These are phyloP conservation scores for Fusarium nanum DNA, from an alignment of 2,329 filamentous ascomycete genomes.

Conservation along the genomic window DNA sequence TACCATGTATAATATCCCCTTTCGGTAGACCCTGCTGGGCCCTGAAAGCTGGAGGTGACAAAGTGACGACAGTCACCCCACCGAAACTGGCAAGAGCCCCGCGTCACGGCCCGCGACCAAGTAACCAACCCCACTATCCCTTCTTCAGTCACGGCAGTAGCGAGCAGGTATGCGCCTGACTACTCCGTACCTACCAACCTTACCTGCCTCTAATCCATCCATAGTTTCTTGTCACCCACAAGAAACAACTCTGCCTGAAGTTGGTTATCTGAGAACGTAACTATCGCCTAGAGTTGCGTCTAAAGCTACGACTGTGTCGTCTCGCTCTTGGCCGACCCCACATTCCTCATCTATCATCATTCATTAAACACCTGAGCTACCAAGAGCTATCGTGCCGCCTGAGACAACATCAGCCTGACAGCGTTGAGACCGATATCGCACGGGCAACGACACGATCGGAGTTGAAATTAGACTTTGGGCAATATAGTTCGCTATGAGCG, in stretches of 20 bases:
- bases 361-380: constrained; percentile 16
- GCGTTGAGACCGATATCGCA: constrained; percentile 1
- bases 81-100: constrained; percentile 34
- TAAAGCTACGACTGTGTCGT: not conserved
- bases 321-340: constrained; percentile 5
- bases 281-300: not conserved
- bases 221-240: not conserved
- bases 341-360: constrained; percentile 17
- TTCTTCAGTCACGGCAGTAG: constrained; percentile 11
- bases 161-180: constrained; percentile 34
- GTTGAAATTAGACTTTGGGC: too few species aligned
- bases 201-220: not conserved
- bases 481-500: constrained; percentile 22
- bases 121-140: constrained; percentile 29
- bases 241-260: not conserved
- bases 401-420: constrained; percentile 36
- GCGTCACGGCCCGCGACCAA: constrained; percentile 29
- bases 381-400: constrained; percentile 17
- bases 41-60: not conserved
- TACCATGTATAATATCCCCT: constrained; percentile 2
- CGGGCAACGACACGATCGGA: not conserved
- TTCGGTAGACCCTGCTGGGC: constrained; percentile 14
- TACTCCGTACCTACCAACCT: constrained; percentile 1
- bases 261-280: not conserved
- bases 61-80: constrained; percentile 37